Evolutionary conservation across 2,329 filamentous ascomycete species (phyloP), one percentile per base, ranked within the genome.

Genomic region (Verticillium isaacii): DNA sequence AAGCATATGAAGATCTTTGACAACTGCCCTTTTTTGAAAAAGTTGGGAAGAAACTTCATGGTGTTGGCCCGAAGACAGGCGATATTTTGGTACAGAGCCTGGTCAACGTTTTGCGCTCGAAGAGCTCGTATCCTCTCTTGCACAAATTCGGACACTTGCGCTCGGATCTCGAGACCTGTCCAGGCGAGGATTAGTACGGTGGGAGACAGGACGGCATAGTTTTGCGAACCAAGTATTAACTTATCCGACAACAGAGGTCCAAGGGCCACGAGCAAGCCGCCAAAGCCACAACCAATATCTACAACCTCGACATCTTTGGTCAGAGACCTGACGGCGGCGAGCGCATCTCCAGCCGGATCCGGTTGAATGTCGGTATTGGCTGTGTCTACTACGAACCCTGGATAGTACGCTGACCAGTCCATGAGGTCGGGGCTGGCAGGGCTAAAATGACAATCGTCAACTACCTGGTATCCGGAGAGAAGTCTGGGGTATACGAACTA

Each of bases 1-100:
- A 99, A 99, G 80, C 95, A 99, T 69, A 99, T 91, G 75, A 99
- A 99, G 72, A 98, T 91, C 73, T 96, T 96, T 65, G 84, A 85
- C 15, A 99, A 85, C 73, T 97, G 93, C 15, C 78, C 82, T 70
- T 89, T 90, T 60, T 78, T 80, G 81, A 99, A 98, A 82, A 97
- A 97, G 73, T 99, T 98, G 65, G 96, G 94, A n/a, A 99, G 81
- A 76, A 98, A 99, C 75, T 99, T 99, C 95, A 99, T 99, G 5
- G 92, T 92, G 79, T 99, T 99, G 67, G 92, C 91, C 65, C 95
- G 89, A 57, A 99, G 81, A 72, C 92, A 96, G 37, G 90, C 88
- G 60, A 94, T 89, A 74, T 99, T 99, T 72, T 96, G 89, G 74
- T 92, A 98, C 56, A 79, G 75, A 58, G 77, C 75, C 32, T 73